Percentiles rank a stretch among this genome's conserved stretches.
phyloP scores from a whole-genome alignment of 495 filamentous ascomycete species.

The Coniosporium apollinis region DNA sequence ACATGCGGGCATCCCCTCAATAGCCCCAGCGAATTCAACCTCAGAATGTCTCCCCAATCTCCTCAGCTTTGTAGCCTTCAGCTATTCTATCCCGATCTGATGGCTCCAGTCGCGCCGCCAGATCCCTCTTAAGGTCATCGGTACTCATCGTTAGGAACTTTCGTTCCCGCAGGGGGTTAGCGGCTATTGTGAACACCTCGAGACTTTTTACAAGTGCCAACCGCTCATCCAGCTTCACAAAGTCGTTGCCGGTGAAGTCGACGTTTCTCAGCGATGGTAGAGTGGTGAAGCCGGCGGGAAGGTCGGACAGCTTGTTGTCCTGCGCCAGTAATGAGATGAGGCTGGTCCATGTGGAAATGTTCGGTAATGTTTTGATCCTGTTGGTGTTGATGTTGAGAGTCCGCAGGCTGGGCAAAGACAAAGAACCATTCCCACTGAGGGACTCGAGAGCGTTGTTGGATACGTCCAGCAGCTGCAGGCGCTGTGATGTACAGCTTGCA shows the following conservation, averaged over 20 bases:
- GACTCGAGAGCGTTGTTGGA: slow-evolving; percentile 54
- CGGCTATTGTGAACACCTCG: slow-evolving; percentile 52
- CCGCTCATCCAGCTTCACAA: slow-evolving; percentile 55
- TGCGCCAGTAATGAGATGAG: slow-evolving; percentile 58
- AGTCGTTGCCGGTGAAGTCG: slow-evolving; percentile 71
- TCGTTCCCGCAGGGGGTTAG: slow-evolving; percentile 76
- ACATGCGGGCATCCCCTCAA: no score
- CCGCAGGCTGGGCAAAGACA: slow-evolving; percentile 56
- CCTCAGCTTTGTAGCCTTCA: slow-evolving; percentile 12
- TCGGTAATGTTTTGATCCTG: slow-evolving; percentile 51
- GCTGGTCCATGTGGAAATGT: slow-evolving; percentile 51
- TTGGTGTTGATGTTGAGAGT: slow-evolving; percentile 61
- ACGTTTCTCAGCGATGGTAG: slow-evolving; percentile 51
- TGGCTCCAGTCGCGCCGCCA: slow-evolving; percentile 54
- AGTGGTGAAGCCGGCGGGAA: slow-evolving; percentile 57
- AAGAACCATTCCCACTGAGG: slow-evolving; percentile 29
- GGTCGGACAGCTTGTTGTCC: slow-evolving; percentile 55
- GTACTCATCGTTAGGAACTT: slow-evolving; percentile 66
- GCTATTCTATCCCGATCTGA: no score
- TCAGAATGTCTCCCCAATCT: slow-evolving; percentile 14
- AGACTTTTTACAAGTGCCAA: slow-evolving; percentile 70
- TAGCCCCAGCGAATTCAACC: no score
- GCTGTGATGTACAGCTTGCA: slow-evolving; percentile 32
- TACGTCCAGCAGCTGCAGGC: slow-evolving; percentile 58
- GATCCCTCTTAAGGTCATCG: slow-evolving; percentile 62